Base-by-base conservation (phyloP, 345 rosid genomes). In the Arabis alpina region DNA sequence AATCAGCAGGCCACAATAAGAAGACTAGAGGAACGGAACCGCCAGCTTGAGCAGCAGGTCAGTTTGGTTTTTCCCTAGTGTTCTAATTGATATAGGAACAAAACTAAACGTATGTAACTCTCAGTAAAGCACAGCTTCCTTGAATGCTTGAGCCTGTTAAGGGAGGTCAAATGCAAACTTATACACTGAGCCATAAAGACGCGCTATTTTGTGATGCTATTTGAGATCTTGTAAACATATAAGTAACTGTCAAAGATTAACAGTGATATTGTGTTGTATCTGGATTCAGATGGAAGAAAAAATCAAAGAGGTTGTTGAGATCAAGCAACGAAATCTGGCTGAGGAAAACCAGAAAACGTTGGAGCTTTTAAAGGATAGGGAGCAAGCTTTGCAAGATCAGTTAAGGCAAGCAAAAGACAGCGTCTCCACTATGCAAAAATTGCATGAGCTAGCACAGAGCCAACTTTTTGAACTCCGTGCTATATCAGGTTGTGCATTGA, bases 1-100 rank as follows among this genome's bases (percentile, higher is more conserved):
- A 94, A 91, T 82, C 99, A 94, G 71, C 99, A 91, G 77, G 93
- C 99, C 27, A 94, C 99, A 50, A 91, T 94, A 83, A 91, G 99
- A 84, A 88, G 98, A 61, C 93, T 94, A 54, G 99, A 94, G 77
- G 99, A 94, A 73, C 92, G 97, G 68, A 94, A 89, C 71, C 95
- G 96, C 37, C 99, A 91, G 80, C 85, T 94, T 78, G 99, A 94
- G 87, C 97, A 83, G 58, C 99, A 89, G 95, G 99, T 91, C 74
- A 74, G 80, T 52, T 52, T 77, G 54, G 44, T 70, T 67, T 59
- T 23, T 39, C 43, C 64, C 54, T n/a, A 24, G 1, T 47, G 37
- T 30, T 55, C 25, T 50, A 16, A 49, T 56, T 75, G 15, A 1
- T 68, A 54, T 19, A 23, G 64, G 25, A 36, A 62, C 53, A 52